Percentiles rank a stretch among this genome's conserved stretches.
Conservation (phyloP, 2,329 filamentous ascomycete species). For the Pseudocercospora vitis region DNA sequence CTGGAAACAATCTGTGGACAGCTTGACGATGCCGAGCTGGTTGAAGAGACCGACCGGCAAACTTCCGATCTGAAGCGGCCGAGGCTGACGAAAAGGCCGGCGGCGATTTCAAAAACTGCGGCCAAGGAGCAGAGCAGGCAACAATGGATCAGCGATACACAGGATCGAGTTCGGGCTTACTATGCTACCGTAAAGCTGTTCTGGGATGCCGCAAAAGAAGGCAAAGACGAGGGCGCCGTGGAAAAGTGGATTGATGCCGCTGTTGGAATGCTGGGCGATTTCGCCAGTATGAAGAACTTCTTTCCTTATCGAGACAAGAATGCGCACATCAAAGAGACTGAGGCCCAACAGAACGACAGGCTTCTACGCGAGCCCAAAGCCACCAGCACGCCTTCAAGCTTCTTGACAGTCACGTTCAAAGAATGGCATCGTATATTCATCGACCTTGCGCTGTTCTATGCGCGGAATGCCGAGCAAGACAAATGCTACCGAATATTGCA, state of each 20-base stretch:
- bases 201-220: slow-evolving; percentile 46
- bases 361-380: slow-evolving; percentile 41
- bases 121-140: slow-evolving; percentile 14
- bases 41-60: slow-evolving; percentile 7
- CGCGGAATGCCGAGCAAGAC: slow-evolving; percentile 63
- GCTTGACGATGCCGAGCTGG: slow-evolving; percentile 8
- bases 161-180: slow-evolving; percentile 35
- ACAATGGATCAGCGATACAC: slow-evolving; percentile 25
- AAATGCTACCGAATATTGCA: slow-evolving; percentile 80
- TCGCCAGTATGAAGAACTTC: slow-evolving; percentile 60
- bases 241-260: slow-evolving; percentile 61
- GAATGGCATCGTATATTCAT: slow-evolving; percentile 89
- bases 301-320: slow-evolving; percentile 55
- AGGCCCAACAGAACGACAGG: too few relatives aligned
- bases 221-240: slow-evolving; percentile 49
- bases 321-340: slow-evolving; percentile 48
- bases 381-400: slow-evolving; percentile 48
- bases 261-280: slow-evolving; percentile 59
- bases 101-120: slow-evolving; percentile 9
- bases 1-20: slow-evolving; percentile 7
- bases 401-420: slow-evolving; percentile 76
- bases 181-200: slow-evolving; percentile 41
- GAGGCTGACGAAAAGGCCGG: slow-evolving; percentile 20
- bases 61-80: slow-evolving; percentile 20
- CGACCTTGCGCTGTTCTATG: slow-evolving; percentile 77